Base-by-base conservation (phyloP, 2,329 filamentous ascomycete species). In the Plectosphaerella plurivora region DNA sequence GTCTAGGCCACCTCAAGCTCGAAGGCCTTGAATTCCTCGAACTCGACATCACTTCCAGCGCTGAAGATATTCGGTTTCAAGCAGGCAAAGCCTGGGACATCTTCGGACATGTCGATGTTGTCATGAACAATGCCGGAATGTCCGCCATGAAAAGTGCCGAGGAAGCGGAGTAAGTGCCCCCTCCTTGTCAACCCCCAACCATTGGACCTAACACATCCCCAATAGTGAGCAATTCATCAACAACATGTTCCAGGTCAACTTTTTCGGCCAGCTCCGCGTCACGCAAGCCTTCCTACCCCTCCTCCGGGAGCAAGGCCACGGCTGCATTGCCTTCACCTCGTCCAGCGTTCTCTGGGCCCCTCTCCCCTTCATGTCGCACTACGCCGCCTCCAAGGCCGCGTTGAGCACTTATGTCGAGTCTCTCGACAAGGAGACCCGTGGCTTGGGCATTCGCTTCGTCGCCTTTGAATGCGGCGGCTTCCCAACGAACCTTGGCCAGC, bases 61-160 rank as follows among this genome's bases (percentile, higher is more conserved):
- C 44, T 3, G 20, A 49, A 4, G 51, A 35, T 65, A 70, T 42
- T 65, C 79, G 55, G 75, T 75, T 41, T 53, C 61, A 4, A 65
- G 68, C 68, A 1, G 39, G 61, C 4, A 73, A 73, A 41, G 70
- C 74, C 22, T 68, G 64, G 25, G 65, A 63, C 2, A 59, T 75
- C 2, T 61, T 67, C 66, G 9, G 79, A 83, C 58, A 73, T 82
- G 42, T 64, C 11, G 51, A 53, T 10, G 15, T 15, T 12, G 62
- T 65, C 36, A 59, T 61, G n/a, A 49, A 56, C 24, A 50, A 52
- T 45, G 68, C 68, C 9, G 51, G 54, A 16, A 39, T 41, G 7
- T 50, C 20, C 35, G 55, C 6, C 51, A 51, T 63, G 42, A 61
- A 58, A 11, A 55, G 56, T 15, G 59, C 59, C 25, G 68, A 70